These are phyloP conservation scores for Plantago major DNA, from an alignment of 257 asterid species.

Conservation along the genomic window DNA sequence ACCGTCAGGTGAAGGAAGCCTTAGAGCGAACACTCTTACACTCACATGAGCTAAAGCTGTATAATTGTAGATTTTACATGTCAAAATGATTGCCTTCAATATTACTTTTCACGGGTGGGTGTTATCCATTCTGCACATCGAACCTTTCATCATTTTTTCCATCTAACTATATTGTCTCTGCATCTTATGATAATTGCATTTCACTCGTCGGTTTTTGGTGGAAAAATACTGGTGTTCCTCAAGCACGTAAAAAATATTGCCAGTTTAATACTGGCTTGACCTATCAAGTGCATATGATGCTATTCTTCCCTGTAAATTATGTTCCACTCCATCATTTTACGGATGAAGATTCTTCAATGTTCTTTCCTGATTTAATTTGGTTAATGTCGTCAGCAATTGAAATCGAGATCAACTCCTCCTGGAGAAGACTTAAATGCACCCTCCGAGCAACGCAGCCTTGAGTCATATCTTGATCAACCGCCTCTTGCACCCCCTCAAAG, in stretches of 20 bases:
- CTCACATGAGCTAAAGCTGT: too few relatives aligned
- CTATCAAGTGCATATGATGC: not conserved
- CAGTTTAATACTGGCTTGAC: too few relatives aligned
- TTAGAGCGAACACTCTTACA: too few relatives aligned
- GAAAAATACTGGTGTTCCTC: too few relatives aligned
- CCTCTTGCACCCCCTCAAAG: slow-evolving; percentile 51
- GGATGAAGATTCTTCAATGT: not conserved
- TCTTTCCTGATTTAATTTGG: slow-evolving; percentile 18
- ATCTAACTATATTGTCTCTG: not conserved
- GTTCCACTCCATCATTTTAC: not conserved
- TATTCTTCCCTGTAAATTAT: slow-evolving; percentile 11
- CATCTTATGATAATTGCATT: not conserved
- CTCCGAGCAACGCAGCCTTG: slow-evolving; percentile 39
- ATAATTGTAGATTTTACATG: not conserved
- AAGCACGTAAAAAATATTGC: too few relatives aligned
- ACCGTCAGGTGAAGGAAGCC: too few relatives aligned
- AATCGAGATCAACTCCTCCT: slow-evolving; percentile 45
- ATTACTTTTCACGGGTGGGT: not conserved
- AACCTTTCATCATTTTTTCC: not conserved
- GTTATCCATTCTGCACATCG: slow-evolving; percentile 4
- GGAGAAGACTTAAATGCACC: slow-evolving; percentile 33
- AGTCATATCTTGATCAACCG: slow-evolving; percentile 52
- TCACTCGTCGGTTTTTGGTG: not conserved
- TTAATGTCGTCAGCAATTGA: slow-evolving; percentile 49
- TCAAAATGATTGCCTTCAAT: too few relatives aligned